These are phyloP conservation scores for Elaeagnus macrophylla DNA, from an alignment of 306 rosid species.

Conservation along the genomic window DNA sequence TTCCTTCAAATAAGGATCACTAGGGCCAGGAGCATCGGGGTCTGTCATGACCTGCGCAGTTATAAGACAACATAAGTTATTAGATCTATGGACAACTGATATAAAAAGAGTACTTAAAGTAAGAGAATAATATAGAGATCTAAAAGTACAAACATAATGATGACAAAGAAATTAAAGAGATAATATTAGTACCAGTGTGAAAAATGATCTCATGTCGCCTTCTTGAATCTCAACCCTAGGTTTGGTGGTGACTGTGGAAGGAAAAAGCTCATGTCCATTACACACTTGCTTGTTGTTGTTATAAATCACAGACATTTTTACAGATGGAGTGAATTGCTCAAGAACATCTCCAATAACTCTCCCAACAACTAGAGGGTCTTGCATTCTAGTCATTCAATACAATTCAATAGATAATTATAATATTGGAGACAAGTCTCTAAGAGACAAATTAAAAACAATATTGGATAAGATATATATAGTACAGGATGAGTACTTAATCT, in stretches of 20 bases:
- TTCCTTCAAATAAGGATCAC: slow-evolving; percentile 80
- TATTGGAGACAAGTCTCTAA: not conserved
- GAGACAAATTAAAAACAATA: not conserved
- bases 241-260: slow-evolving; percentile 43
- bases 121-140: not conserved
- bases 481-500: slow-evolving; percentile 4
- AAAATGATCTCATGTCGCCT: slow-evolving; percentile 70
- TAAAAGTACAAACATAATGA: slow-evolving; percentile 1
- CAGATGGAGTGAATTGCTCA: slow-evolving; percentile 46
- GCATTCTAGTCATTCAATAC: slow-evolving; percentile 33
- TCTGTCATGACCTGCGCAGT: slow-evolving; percentile 65
- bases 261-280: slow-evolving; percentile 71
- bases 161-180: slow-evolving; percentile 1
- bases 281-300: slow-evolving; percentile 47
- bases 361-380: slow-evolving; percentile 60
- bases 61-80: too few relatives aligned
- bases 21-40: slow-evolving; percentile 87
- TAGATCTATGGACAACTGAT: too few relatives aligned
- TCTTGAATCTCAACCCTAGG: slow-evolving; percentile 76
- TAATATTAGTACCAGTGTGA: slow-evolving; percentile 51
- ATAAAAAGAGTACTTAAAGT: too few relatives aligned
- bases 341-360: slow-evolving; percentile 86
- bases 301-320: slow-evolving; percentile 41
- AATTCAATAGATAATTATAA: not conserved
- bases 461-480: not conserved